Evolutionary conservation across 192 early-diverging fungal genomes (phyloP), one percentile per base, ranked within the genome.

Genomic region (Backusella psychrophila): DNA sequence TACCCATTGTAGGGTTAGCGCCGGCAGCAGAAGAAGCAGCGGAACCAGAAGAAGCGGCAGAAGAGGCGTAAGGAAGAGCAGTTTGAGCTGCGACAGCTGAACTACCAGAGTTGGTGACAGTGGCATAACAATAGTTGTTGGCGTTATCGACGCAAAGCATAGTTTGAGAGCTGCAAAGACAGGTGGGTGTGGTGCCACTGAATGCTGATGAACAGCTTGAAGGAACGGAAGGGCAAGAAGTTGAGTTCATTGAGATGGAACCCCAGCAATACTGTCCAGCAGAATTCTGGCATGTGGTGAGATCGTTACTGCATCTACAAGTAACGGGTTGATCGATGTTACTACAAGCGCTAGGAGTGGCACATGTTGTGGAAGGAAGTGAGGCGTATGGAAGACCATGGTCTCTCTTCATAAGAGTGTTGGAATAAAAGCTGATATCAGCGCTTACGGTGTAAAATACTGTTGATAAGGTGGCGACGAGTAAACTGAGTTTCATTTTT

Each of bases 181-280:
- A 79, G 9, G 26, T 39, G 11, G 73, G 67, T n/a, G 78, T 70
- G 14, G 73, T 67, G 36, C 67, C 56, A 7, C 46, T 68, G n/a
- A 46, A 59, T 19, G 42, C 15, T 15, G 46, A 52, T 33, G 70
- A 21, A 35, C 78, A 79, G 0, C 26, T 34, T 9, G 59, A 26
- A 69, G 78, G 72, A 21, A 79, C 53, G 31, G 78, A 35, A 63
- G 78, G 78, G n/a, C 78, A 79, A 5, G 36, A 70, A 19, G 26
- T 63, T 23, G 21, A 26, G 63, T 42, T 73, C 21, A 79, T 34
- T 0, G 73, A 29, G 9, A 34, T 11, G 17, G 78, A 79, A 19
- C 78, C 78, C 78, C 78, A 79, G 42, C 78, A 79, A 53, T 70
- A 79, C 17, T 74, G 66, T 6, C 67, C 67, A 41, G 72, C 21